Evolutionary conservation across 2,329 filamentous ascomycete species (phyloP), one percentile per base, ranked within the genome.

Genomic region (Phaeomoniella chlamydospora): DNA sequence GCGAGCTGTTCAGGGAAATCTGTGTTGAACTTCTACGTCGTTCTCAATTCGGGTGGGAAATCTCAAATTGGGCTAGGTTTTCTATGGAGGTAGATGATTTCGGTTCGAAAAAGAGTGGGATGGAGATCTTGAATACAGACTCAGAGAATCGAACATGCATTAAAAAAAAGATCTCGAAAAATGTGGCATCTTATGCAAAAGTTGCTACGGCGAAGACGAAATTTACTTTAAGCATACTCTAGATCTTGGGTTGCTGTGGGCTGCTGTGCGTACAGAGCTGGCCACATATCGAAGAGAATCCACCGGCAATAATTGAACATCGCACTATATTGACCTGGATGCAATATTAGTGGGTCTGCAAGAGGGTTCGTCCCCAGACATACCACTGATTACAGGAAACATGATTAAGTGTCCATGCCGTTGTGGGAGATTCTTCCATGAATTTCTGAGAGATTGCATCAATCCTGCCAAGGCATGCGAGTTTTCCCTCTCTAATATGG

Each of bases 1-100:
- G 56, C 22, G 52, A 65, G 0, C 44, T 77, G 0, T 76, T 78
- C 39, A 54, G 52, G 2, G 51, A 68, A 12, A 67, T 76, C 0
- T 32, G 30, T 17, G 15, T 32, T 13, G 30, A 32, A 14, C 6
- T 32, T 15, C 30, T 32, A 14, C 30, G 9, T 17, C 30, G 15
- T 32, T 13, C 30, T 32, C 30, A 32, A 15, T 9, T 6, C 9
- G 30, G 30, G 10, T 17, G n/a, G 30, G n/a, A 32, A 17, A 6
- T 17, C 14, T 14, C 30, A 10, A 29, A 29, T 13, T n/a, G n/a
- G n/a, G 22, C 22, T 10, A 13, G 13, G 22, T 13, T 13, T 10
- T 29, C 22, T 13, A 13, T 10, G 13, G 22, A 29, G 22, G 22
- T 10, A 13, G 22, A 29, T 29, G 22, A 13, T 10, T 29, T 29